Evolutionary conservation across 257 asterid species (phyloP).

Genomic region (Marsdenia floribunda): DNA sequence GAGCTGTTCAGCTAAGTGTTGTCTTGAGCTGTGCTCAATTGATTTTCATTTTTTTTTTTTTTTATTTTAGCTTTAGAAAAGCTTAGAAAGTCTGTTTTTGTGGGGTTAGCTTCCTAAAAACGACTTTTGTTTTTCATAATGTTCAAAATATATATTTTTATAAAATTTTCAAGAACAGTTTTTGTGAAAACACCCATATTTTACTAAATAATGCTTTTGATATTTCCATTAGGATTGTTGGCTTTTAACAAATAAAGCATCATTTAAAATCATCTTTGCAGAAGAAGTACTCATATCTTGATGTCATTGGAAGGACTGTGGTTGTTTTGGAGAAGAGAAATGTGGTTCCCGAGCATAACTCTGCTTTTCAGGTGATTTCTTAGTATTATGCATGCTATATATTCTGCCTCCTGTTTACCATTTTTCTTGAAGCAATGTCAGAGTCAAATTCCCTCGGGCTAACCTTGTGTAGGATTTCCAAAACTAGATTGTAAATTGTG

Average conservation of each 20-base stretch:
- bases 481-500: not conserved
- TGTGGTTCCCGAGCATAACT: conserved; percentile 89
- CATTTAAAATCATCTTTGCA: conserved; percentile 35
- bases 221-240: not conserved
- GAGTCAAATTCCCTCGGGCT: not conserved
- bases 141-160: no score
- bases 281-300: conserved; percentile 94
- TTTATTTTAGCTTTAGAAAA: no score
- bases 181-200: not conserved
- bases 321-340: conserved; percentile 82
- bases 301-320: conserved; percentile 90
- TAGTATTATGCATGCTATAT: not conserved
- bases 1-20: no score
- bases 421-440: not conserved
- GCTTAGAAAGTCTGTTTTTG: no score
- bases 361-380: conserved; percentile 81
- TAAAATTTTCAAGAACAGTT: no score
- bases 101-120: no score
- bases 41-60: no score
- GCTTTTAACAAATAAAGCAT: conserved; percentile 23
- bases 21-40: no score
- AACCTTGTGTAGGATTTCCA: not conserved
- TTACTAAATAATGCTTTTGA: not conserved
- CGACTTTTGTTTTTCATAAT: no score
- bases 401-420: not conserved